Percentiles rank a stretch among this genome's conserved stretches.
Evolutionary conservation across 352 stramenopile genomes (phyloP).

Genomic region (Phytophthora litchii): DNA sequence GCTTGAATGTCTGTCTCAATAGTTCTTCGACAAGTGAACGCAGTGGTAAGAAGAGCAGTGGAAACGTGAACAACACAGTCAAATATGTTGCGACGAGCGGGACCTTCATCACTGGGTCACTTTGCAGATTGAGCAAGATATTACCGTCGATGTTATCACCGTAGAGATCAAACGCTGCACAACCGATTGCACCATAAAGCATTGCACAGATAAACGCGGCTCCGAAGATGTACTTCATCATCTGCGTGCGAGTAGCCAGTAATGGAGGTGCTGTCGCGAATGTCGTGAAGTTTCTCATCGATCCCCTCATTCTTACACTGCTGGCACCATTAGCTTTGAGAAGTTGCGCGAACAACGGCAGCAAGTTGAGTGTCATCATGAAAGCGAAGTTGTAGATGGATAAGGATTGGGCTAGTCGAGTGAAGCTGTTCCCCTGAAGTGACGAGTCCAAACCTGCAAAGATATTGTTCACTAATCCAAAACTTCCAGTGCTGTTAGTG

Average conservation of each 20-base stretch:
- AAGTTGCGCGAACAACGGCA: slow-evolving; percentile 74
- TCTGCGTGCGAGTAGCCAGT: slow-evolving; percentile 32
- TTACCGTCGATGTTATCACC: slow-evolving; percentile 47
- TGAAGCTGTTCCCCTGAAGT: slow-evolving; percentile 26
- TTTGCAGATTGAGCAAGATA: slow-evolving; percentile 57
- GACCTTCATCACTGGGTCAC: slow-evolving; percentile 47
- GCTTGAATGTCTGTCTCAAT: slow-evolving; percentile 11
- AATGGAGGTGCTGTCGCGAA: slow-evolving; percentile 28
- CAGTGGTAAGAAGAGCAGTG: slow-evolving; percentile 57
- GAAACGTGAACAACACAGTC: slow-evolving; percentile 54
- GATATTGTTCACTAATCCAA: background rate
- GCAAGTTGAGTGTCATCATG: slow-evolving; percentile 80
- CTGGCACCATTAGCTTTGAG: slow-evolving; percentile 30
- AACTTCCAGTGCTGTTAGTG: background rate
- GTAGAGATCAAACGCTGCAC: slow-evolving; percentile 55
- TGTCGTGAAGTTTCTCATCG: slow-evolving; percentile 37
- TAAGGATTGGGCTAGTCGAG: slow-evolving; percentile 52
- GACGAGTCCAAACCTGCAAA: background rate
- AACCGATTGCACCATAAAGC: slow-evolving; percentile 60
- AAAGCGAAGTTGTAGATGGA: slow-evolving; percentile 86
- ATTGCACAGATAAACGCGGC: slow-evolving; percentile 46
- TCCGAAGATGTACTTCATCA: slow-evolving; percentile 52
- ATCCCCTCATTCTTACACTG: slow-evolving; percentile 33
- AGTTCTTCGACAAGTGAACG: slow-evolving; percentile 43
- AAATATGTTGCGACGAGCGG: slow-evolving; percentile 49